Conservation (phyloP, 2,329 filamentous ascomycete species). For the Nigrograna mackinnonii region DNA sequence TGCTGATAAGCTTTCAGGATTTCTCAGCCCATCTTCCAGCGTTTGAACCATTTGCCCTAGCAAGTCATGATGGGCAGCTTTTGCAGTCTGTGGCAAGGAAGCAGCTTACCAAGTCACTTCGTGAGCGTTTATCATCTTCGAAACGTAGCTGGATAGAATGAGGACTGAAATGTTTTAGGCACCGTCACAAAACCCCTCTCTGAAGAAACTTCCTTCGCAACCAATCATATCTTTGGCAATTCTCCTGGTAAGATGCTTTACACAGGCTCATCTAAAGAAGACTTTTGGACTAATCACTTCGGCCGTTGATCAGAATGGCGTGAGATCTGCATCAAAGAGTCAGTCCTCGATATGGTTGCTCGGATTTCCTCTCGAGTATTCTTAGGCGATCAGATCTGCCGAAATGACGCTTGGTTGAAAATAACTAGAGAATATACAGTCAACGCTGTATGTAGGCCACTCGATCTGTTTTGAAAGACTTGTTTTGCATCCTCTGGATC, state of each 20-base stretch:
- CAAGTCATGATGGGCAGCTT: background rate
- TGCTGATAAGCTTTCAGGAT: background rate
- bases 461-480: too few species aligned
- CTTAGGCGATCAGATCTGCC: conserved; percentile 4
- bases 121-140: too few species aligned
- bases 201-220: background rate
- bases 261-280: too few species aligned
- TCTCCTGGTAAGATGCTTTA: background rate
- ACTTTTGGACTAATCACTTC: too few species aligned
- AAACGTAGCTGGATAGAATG: too few species aligned
- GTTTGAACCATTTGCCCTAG: background rate
- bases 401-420: conserved; percentile 1
- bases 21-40: background rate
- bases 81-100: background rate
- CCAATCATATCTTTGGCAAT: background rate
- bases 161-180: background rate
- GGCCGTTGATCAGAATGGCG: background rate
- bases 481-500: background rate
- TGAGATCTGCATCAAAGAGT: background rate
- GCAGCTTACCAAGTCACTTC: background rate
- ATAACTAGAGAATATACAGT: conserved; percentile 1
- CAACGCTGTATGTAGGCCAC: too few species aligned
- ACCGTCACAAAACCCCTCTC: background rate
- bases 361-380: conserved; percentile 6
- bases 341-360: background rate